phyloP scores from a whole-genome alignment of 1,139 yeast genomes.

The Pichia inconspicua region DNA sequence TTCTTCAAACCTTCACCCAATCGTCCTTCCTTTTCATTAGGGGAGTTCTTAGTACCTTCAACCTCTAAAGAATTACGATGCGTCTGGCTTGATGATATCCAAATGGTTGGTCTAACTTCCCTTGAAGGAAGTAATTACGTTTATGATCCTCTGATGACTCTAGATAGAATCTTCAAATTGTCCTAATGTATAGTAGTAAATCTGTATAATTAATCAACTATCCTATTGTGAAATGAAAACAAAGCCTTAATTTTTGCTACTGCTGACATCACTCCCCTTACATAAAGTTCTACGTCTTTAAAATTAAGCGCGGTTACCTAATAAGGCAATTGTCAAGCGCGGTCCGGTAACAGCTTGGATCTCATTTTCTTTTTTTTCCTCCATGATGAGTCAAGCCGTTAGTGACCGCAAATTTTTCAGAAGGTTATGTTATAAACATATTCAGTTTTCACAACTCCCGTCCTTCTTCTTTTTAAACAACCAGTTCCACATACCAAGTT shows the following conservation, averaged over 20 bases:
- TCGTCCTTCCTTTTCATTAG: constrained; percentile 9
- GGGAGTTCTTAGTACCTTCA: constrained; percentile 3
- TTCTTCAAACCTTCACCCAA: constrained; percentile 2
- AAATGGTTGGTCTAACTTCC: constrained; percentile 7
- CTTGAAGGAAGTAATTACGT: constrained; percentile 3
- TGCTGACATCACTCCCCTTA: background rate
- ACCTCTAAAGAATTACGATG: constrained; percentile 4
- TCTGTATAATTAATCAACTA: background rate
- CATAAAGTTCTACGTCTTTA: background rate
- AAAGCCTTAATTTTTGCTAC: too few relatives aligned
- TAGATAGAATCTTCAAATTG: constrained; percentile 4
- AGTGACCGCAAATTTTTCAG: background rate
- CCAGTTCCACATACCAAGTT: too few relatives aligned
- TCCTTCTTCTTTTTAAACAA: too few relatives aligned
- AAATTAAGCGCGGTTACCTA: constrained; percentile 17
- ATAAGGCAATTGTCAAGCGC: constrained; percentile 15
- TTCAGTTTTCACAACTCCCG: background rate
- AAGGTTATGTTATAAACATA: background rate
- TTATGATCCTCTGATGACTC: constrained; percentile 5
- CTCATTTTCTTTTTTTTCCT: background rate
- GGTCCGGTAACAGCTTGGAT: constrained; percentile 6
- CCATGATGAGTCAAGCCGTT: background rate
- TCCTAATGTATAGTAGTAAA: background rate
- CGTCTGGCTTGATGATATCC: constrained; percentile 11
- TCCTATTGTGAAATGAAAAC: too few relatives aligned